phyloP scores from a whole-genome alignment of 306 rosid species.

The Abrus precatorius region DNA sequence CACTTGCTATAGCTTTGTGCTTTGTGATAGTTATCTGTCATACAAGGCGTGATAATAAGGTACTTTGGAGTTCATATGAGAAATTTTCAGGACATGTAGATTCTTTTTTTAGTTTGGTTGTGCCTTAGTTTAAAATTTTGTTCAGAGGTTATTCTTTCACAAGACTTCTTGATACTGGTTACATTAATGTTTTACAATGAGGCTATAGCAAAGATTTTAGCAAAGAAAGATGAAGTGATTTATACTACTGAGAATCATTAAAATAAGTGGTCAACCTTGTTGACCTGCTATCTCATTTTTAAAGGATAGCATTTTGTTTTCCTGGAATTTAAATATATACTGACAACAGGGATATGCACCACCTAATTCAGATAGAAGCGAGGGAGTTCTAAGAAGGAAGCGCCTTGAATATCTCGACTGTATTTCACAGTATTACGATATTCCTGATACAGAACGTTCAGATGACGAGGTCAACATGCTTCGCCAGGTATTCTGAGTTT shows the following conservation, averaged over 20 bases:
- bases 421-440: conserved; percentile 80
- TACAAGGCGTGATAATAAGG: background rate
- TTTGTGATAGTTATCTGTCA: conserved; percentile 15
- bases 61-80: background rate
- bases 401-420: conserved; percentile 85
- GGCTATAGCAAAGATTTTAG: background rate
- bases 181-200: conserved; percentile 37
- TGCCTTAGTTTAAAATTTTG: conserved; percentile 5
- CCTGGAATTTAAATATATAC: conserved; percentile 76
- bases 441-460: conserved; percentile 81
- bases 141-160: conserved; percentile 13
- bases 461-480: conserved; percentile 93
- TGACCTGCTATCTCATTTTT: conserved; percentile 32
- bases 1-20: conserved; percentile 16
- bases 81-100: background rate
- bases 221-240: conserved; percentile 37
- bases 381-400: conserved; percentile 85
- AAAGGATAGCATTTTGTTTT: conserved; percentile 34
- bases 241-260: background rate
- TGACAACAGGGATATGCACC: conserved; percentile 99
- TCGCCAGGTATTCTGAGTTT: conserved; percentile 70
- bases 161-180: conserved; percentile 30
- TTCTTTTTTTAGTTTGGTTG: conserved; percentile 17
- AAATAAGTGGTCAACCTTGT: conserved; percentile 31
- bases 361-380: conserved; percentile 97